Evolutionary conservation across 345 rosid species (phyloP).

Genomic region (Cardamine chenopodiifolia): DNA sequence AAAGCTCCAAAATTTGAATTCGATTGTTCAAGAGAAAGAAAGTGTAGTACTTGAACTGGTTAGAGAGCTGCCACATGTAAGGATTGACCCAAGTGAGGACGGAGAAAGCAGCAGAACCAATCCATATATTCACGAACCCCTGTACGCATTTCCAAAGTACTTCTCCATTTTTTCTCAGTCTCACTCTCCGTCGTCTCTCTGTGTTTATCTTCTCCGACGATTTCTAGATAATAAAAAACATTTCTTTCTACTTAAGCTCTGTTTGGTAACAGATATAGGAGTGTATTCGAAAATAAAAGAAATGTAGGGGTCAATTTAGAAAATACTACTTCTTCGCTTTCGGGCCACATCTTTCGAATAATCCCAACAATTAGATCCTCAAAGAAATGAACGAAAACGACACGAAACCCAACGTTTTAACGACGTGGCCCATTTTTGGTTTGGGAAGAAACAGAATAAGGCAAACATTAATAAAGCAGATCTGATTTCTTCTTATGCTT

Average conservation of each 20-base stretch:
- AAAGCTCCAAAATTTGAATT: not conserved
- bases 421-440: slow-evolving; percentile 10
- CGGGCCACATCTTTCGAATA: slow-evolving; percentile 32
- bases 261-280: slow-evolving; percentile 23
- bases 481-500: not conserved
- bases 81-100: slow-evolving; percentile 66
- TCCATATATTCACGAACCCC: slow-evolving; percentile 90
- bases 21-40: not conserved
- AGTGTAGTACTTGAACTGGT: slow-evolving; percentile 64
- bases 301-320: not conserved
- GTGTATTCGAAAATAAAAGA: not conserved
- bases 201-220: slow-evolving; percentile 15
- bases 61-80: slow-evolving; percentile 81
- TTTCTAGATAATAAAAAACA: slow-evolving; percentile 29
- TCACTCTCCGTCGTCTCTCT: not conserved
- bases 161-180: slow-evolving; percentile 62
- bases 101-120: slow-evolving; percentile 77
- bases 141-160: slow-evolving; percentile 85
- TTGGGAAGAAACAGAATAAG: not conserved
- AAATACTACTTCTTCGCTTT: not conserved
- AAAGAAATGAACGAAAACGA: slow-evolving; percentile 22
- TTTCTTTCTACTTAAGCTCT: not conserved
- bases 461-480: not conserved
- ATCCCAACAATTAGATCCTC: slow-evolving; percentile 30
- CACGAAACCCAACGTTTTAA: slow-evolving; percentile 29